These are phyloP conservation scores for Mrakia frigida DNA, from an alignment of 768 basidiomycete species.

Conservation along the genomic window DNA sequence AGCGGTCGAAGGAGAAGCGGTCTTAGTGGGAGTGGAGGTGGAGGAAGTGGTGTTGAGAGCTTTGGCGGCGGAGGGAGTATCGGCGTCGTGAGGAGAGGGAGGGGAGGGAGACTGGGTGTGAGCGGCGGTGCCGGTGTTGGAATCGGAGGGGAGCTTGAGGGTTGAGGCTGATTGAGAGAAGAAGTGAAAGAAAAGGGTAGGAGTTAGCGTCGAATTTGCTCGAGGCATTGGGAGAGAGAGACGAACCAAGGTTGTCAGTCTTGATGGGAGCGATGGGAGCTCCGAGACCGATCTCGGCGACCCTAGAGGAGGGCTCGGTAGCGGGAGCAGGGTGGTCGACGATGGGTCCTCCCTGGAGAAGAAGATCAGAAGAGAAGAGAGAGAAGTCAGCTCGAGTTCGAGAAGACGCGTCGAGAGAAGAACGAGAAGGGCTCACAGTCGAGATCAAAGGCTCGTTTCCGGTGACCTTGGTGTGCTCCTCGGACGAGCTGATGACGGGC, in stretches of 20 bases:
- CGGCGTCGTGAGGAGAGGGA: not conserved
- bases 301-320: not conserved
- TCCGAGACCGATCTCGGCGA: not conserved
- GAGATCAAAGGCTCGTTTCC: not conserved
- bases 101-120: too few relatives aligned
- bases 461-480: not conserved
- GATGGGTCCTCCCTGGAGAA: not conserved
- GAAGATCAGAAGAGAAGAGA: too few relatives aligned
- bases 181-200: not conserved
- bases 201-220: too few relatives aligned
- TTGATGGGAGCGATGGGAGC: conserved; percentile 6
- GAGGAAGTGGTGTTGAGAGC: not conserved
- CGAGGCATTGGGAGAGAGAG: not conserved
- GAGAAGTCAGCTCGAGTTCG: not conserved
- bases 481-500: not conserved
- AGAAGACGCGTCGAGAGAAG: not conserved
- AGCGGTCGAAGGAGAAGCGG: not conserved
- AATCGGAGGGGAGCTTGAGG: conserved; percentile 4
- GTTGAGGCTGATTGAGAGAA: not conserved
- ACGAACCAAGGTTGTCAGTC: not conserved
- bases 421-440: not conserved
- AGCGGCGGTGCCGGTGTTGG: not conserved
- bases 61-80: conserved; percentile 1
- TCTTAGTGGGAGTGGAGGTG: not conserved
- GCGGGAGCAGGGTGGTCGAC: not conserved